phyloP scores from a whole-genome alignment of 1,139 yeast genomes.

The Hansenula sp. region DNA sequence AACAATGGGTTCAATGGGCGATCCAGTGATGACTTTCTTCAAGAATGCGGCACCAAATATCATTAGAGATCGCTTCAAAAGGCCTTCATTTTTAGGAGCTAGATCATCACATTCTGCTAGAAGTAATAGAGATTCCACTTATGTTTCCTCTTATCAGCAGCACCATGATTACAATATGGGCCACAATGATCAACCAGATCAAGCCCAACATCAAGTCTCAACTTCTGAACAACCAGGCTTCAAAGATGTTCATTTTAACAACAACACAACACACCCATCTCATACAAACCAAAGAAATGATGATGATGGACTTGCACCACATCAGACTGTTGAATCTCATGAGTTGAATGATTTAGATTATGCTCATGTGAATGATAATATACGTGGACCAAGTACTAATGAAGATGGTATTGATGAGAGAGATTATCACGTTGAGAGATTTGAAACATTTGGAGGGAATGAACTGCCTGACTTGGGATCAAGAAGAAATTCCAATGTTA shows the following conservation, averaged over 20 bases:
- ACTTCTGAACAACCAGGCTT: conserved; percentile 1
- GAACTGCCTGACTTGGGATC: conserved; percentile 6
- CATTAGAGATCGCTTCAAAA: conserved; percentile 16
- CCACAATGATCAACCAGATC: background rate
- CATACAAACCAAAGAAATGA: background rate
- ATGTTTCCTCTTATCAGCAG: background rate
- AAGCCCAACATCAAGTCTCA: background rate
- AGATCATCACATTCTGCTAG: background rate
- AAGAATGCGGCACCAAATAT: conserved; percentile 24
- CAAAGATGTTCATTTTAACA: conserved; percentile 10
- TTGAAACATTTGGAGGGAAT: conserved; percentile 7
- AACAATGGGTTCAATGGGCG: conserved; percentile 18
- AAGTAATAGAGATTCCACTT: background rate
- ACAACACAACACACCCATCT: background rate
- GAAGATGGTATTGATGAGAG: conserved; percentile 1
- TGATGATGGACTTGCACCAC: background rate
- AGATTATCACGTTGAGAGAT: conserved; percentile 6
- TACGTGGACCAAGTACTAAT: no score
- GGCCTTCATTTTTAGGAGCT: conserved; percentile 2
- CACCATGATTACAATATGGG: background rate
- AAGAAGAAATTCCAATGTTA: conserved; percentile 7
- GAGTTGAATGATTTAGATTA: conserved; percentile 6
- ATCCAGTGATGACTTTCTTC: conserved; percentile 24
- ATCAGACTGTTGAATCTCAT: conserved; percentile 2
- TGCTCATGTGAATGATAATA: background rate